A percentile compares a stretch with the other conserved stretches of the same genome.
phyloP scores from a whole-genome alignment of 2,329 filamentous ascomycete genomes.

The Neofusicoccum laricinum region DNA sequence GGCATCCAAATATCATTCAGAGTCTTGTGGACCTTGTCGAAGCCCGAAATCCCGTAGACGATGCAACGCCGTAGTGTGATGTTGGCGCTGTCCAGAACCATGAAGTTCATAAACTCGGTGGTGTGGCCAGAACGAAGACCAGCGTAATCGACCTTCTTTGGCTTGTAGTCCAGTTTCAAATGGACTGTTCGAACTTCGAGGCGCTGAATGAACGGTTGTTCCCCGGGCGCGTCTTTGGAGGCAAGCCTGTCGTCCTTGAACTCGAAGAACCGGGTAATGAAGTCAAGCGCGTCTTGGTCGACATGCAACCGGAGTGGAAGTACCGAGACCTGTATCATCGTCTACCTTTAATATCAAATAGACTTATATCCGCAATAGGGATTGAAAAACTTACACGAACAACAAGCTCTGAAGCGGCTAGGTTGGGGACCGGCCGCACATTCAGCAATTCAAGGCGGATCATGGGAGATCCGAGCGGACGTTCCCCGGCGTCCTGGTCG shows the following conservation, averaged over 20 bases:
- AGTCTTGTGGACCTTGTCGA: slow-evolving; percentile 83
- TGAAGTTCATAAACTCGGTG: slow-evolving; percentile 98
- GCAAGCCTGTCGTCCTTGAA: slow-evolving; percentile 79
- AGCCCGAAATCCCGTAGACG: slow-evolving; percentile 86
- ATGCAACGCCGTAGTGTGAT: slow-evolving; percentile 87
- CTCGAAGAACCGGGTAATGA: slow-evolving; percentile 95
- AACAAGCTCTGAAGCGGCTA: slow-evolving; percentile 87
- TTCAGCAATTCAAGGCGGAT: slow-evolving; percentile 84
- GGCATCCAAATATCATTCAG: slow-evolving; percentile 97
- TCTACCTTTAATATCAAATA: slow-evolving; percentile 15
- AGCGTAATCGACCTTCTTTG: slow-evolving; percentile 94
- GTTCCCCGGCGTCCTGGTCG: slow-evolving; percentile 79
- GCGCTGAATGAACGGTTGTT: slow-evolving; percentile 80
- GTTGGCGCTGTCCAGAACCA: slow-evolving; percentile 83
- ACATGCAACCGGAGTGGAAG: slow-evolving; percentile 88
- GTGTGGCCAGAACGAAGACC: slow-evolving; percentile 90
- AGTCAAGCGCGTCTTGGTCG: slow-evolving; percentile 95
- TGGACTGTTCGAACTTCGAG: slow-evolving; percentile 81
- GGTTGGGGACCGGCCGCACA: slow-evolving; percentile 77
- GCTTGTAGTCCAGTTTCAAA: slow-evolving; percentile 92
- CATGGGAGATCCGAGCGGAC: slow-evolving; percentile 86
- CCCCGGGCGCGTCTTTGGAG: slow-evolving; percentile 44
- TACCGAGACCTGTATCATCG: slow-evolving; percentile 54
- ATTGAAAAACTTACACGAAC: slow-evolving; percentile 55
- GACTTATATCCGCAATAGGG: background rate